A percentile compares a stretch with the other conserved stretches of the same genome.
phyloP scores from a whole-genome alignment of 2,329 filamentous ascomycete species.

The Colletotrichum echinochloae region DNA sequence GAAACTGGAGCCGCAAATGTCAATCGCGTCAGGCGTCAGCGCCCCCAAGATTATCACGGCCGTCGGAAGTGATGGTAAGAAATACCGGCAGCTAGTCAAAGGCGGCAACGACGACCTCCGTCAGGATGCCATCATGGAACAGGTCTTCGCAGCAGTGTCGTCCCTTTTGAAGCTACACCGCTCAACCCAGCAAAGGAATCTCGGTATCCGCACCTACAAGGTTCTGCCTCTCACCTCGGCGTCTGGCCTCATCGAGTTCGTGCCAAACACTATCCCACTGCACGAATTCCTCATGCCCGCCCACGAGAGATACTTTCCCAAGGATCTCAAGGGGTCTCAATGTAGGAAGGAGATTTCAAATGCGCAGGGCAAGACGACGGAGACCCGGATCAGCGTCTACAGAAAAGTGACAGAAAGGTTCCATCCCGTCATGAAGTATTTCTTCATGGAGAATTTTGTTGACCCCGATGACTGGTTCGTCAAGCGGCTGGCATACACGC shows the following conservation, averaged over 20 bases:
- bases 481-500: constrained; percentile 88
- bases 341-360: constrained; percentile 85
- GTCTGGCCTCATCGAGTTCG: constrained; percentile 96
- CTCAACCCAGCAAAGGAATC: constrained; percentile 85
- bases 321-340: constrained; percentile 79
- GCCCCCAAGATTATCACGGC: constrained; percentile 93
- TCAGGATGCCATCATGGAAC: constrained; percentile 99
- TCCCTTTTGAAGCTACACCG: constrained; percentile 88
- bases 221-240: constrained; percentile 88
- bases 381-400: constrained; percentile 80
- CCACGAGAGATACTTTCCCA: constrained; percentile 87
- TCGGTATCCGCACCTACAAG: constrained; percentile 96
- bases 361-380: constrained; percentile 76
- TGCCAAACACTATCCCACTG: constrained; percentile 90
- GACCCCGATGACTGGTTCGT: constrained; percentile 98
- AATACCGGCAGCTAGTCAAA: constrained; percentile 93
- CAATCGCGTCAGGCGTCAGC: constrained; percentile 90
- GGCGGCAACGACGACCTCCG: constrained; percentile 95
- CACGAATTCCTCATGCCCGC: constrained; percentile 94
- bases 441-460: constrained; percentile 94
- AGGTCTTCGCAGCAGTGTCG: constrained; percentile 97
- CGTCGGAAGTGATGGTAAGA: constrained; percentile 79
- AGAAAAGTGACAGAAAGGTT: constrained; percentile 84
- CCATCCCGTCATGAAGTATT: constrained; percentile 94
- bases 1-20: constrained; percentile 79